Evolutionary conservation across 345 rosid genomes (phyloP).

Genomic region (Eucalyptus cloeziana): DNA sequence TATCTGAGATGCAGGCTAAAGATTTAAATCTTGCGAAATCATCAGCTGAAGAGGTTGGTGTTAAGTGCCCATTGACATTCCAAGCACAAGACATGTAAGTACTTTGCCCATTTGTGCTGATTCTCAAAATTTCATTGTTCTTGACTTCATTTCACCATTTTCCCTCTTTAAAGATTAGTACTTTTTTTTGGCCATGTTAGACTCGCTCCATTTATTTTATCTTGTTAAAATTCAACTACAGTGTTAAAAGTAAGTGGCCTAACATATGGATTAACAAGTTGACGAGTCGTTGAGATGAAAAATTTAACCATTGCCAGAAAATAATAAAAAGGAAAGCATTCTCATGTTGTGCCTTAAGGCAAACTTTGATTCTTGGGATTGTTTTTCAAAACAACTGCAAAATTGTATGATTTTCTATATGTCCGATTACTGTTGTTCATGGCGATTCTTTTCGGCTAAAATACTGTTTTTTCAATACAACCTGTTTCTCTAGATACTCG

Average conservation of each 20-base stretch:
- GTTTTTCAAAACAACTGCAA: background rate
- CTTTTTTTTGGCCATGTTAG: background rate
- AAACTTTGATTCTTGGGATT: background rate
- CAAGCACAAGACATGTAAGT: conserved; percentile 64
- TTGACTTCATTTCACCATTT: background rate
- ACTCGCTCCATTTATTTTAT: background rate
- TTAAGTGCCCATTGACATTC: conserved; percentile 37
- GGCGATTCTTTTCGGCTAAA: background rate
- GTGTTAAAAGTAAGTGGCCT: background rate
- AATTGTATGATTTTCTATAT: background rate
- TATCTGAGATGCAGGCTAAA: conserved; percentile 50
- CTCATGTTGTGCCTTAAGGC: background rate
- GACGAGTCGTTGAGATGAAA: background rate
- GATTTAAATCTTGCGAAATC: conserved; percentile 64
- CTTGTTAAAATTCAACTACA: background rate
- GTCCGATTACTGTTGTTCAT: background rate
- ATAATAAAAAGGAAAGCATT: background rate
- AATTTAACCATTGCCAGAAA: background rate
- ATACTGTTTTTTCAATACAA: background rate
- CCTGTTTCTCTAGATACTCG: conserved; percentile 39
- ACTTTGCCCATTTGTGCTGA: background rate
- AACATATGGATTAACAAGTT: background rate
- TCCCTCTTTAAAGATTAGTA: background rate
- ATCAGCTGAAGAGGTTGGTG: conserved; percentile 51
- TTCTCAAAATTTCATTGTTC: background rate